phyloP scores from a whole-genome alignment of 2,329 filamentous ascomycete species.

The Epichloe coenophiala region DNA sequence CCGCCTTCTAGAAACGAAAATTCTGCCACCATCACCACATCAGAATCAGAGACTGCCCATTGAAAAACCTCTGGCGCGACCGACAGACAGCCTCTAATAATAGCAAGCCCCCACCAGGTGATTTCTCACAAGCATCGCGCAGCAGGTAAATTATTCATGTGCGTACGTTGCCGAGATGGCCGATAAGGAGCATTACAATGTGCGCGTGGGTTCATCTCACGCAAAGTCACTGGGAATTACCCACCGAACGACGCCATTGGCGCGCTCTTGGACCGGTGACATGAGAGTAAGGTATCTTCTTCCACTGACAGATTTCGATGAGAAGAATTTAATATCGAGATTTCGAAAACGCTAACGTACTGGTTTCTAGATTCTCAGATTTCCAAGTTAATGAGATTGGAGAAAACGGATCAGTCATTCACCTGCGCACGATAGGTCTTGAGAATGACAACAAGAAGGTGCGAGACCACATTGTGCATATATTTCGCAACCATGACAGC shows the following conservation, averaged over 20 bases:
- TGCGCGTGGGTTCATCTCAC: constrained; percentile 19
- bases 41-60: background rate
- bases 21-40: background rate
- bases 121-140: background rate
- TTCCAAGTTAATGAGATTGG: constrained; percentile 86
- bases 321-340: background rate
- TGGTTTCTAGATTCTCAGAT: constrained; percentile 59
- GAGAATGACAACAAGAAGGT: constrained; percentile 7
- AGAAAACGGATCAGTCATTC: constrained; percentile 61
- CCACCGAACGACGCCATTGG: constrained; percentile 24
- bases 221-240: constrained; percentile 26
- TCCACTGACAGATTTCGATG: background rate
- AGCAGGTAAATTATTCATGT: background rate
- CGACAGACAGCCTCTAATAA: too few relatives aligned
- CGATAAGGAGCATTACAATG: constrained; percentile 17
- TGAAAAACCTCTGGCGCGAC: background rate
- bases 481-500: background rate
- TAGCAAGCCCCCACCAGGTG: background rate
- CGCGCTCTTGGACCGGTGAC: constrained; percentile 25
- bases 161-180: constrained; percentile 13
- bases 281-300: constrained; percentile 22
- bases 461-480: constrained; percentile 1
- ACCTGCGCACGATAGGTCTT: constrained; percentile 41
- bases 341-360: background rate
- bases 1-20: background rate